A percentile compares a stretch with the other conserved stretches of the same genome.
Conservation (phyloP, 192 early-diverging fungal genomes). For the Mortierella alpina region DNA sequence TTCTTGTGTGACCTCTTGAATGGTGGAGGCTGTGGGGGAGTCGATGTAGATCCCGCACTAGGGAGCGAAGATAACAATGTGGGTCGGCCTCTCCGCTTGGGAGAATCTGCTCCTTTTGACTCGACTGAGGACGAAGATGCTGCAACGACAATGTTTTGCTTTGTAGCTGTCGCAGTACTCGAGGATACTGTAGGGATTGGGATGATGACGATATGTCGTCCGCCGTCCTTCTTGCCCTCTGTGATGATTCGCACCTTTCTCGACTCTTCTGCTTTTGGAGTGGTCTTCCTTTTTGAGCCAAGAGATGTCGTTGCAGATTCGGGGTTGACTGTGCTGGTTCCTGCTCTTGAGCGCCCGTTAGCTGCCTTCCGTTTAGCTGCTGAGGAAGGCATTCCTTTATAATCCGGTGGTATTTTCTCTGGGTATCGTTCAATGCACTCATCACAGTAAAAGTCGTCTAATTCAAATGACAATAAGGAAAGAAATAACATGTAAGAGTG, state of each 20-base stretch:
- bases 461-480: not conserved
- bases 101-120: not conserved
- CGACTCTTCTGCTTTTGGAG: conserved; percentile 5
- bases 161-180: no score
- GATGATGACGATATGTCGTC: conserved; percentile 37
- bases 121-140: not conserved
- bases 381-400: conserved; percentile 24
- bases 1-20: conserved; percentile 38
- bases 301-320: not conserved
- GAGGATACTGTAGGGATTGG: conserved; percentile 26
- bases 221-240: conserved; percentile 8
- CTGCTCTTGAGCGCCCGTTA: conserved; percentile 10
- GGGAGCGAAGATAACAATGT: not conserved
- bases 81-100: conserved; percentile 20
- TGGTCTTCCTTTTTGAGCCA: conserved; percentile 16
- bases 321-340: not conserved
- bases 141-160: no score
- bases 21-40: not conserved
- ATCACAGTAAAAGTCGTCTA: conserved; percentile 60
- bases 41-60: not conserved
- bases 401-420: conserved; percentile 34
- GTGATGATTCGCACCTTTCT: conserved; percentile 22
- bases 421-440: conserved; percentile 41
- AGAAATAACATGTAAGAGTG: not conserved
- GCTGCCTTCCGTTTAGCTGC: conserved; percentile 18